Evolutionary conservation across 2,329 filamentous ascomycete species (phyloP).

Genomic region (Sclerotinia trifoliorum): DNA sequence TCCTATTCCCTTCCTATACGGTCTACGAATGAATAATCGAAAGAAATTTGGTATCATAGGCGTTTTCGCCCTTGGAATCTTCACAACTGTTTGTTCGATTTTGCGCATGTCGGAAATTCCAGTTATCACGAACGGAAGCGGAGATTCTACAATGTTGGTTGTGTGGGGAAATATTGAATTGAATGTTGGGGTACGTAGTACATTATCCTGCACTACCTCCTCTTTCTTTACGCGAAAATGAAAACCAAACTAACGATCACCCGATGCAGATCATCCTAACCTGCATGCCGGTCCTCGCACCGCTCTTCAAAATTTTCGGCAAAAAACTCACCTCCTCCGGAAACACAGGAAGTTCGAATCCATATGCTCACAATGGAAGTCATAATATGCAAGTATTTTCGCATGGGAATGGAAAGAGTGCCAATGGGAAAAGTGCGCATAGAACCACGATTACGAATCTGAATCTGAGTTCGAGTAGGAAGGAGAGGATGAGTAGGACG

Average conservation of each 20-base stretch:
- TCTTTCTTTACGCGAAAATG: background rate
- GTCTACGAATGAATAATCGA: constrained; percentile 24
- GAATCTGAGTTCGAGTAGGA: background rate
- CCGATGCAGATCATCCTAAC: constrained; percentile 27
- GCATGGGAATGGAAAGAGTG: too few relatives aligned
- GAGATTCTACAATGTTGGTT: constrained; percentile 13
- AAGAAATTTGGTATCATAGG: constrained; percentile 26
- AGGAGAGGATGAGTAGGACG: background rate
- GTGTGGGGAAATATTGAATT: constrained; percentile 20
- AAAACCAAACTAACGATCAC: background rate
- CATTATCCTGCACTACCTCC: background rate
- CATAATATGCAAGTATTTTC: constrained; percentile 15
- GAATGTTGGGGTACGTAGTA: constrained; percentile 9
- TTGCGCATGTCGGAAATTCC: constrained; percentile 18
- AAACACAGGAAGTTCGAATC: background rate
- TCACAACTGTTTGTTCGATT: constrained; percentile 22
- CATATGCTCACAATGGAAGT: background rate
- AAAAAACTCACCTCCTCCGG: background rate
- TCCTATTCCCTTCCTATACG: constrained; percentile 26
- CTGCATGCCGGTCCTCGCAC: constrained; percentile 26
- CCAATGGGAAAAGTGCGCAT: background rate
- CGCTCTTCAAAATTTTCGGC: constrained; percentile 23
- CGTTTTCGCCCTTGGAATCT: constrained; percentile 27
- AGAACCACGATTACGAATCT: background rate
- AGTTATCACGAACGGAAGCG: constrained; percentile 39